Base-by-base conservation (phyloP, 139 green algal species). In the Gonium pectorale region DNA sequence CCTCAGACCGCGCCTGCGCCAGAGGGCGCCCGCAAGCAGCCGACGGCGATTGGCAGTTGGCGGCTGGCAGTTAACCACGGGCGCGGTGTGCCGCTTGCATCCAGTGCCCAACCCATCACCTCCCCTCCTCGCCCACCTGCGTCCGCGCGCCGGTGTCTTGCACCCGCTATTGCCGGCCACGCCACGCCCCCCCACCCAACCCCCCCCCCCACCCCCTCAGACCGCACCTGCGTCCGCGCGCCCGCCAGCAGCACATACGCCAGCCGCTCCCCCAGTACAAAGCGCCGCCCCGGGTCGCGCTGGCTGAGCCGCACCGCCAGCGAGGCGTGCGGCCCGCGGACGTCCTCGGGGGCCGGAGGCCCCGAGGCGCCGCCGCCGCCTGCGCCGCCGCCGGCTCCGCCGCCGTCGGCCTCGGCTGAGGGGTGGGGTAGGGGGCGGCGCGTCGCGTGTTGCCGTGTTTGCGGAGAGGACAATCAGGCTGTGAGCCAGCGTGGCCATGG, bases 241-340 rank as follows among this genome's bases (percentile, higher is more conserved):
- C 94, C 94, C 60, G 90, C 86, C 80, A 96, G 88, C 86, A 97
- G 90, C 62, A 97, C 91, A 37, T 97, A 97, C 8, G 79, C 86
- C 72, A 97, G 80, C 43, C 94, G 83, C 87, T 97, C 92, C n/a
- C 94, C 94, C 80, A 97, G 93, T 81, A 95, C 84, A 75, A 96
- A 96, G 17, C 67, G 85, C 41, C 91, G 85, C 2, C 90, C 91
- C 9, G 93, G 90, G 71, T 97, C 94, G 0, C 94, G 84, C 77
- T 92, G 66, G 31, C 74, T 87, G 64, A 97, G 78, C 38, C 68
- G 43, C 31, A 94, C 92, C 7, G 93, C 93, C 73, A 97, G 89
- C 0, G 86, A 60, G 0, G 92, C 92, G 63, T 97, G 94, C 1
- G 94, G 94, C 0, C 93, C 93, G 27, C 89, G 85, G 33, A 94